These are phyloP conservation scores for Hordeum marinum DNA, from an alignment of 176 grass and related monocot genomes.

Conservation along the genomic window DNA sequence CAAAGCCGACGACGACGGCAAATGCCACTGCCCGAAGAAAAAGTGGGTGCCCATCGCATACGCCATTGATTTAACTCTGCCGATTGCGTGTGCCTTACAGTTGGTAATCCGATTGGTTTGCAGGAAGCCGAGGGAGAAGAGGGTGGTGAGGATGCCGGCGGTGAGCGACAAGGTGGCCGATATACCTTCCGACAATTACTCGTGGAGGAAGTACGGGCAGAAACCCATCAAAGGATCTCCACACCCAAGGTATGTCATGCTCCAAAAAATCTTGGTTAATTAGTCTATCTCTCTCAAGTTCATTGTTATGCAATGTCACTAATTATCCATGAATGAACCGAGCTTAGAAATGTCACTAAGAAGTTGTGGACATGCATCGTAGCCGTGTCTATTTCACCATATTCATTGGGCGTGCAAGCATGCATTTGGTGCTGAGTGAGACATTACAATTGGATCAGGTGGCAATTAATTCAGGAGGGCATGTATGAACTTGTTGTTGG, in stretches of 20 bases:
- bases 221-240: constrained; percentile 98
- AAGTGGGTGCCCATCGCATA: constrained; percentile 26
- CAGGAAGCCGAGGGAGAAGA: constrained; percentile 92
- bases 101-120: not conserved
- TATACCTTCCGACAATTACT: constrained; percentile 78
- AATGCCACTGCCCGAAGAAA: constrained; percentile 74
- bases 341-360: not conserved
- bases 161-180: constrained; percentile 82
- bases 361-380: not conserved
- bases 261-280: not conserved
- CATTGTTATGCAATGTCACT: not conserved
- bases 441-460: not conserved
- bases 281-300: not conserved
- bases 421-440: not conserved
- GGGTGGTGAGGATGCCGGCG: constrained; percentile 67
- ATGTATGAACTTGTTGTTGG: not conserved
- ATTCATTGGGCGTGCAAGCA: not conserved
- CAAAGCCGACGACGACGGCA: constrained; percentile 29
- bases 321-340: not conserved
- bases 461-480: not conserved
- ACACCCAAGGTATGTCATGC: constrained; percentile 55
- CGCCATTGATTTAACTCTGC: not conserved
- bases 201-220: constrained; percentile 98
- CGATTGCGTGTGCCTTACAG: not conserved
- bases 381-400: not conserved